Percentiles rank a stretch among this genome's conserved stretches.
Evolutionary conservation across 805 yeast species (phyloP).

Genomic region (Nakazawaea wyomingensis): DNA sequence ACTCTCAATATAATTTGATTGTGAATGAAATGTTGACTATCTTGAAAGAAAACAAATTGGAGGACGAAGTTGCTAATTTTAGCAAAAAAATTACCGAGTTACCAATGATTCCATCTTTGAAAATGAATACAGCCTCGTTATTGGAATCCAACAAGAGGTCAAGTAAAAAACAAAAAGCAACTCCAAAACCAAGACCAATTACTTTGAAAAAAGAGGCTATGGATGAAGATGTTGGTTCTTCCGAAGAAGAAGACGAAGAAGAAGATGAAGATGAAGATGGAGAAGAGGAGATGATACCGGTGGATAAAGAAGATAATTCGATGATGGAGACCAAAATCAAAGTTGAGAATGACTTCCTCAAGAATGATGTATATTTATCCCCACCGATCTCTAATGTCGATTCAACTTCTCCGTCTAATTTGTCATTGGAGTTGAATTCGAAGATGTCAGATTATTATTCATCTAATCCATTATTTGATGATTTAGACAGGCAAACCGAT

Average conservation of each 20-base stretch:
- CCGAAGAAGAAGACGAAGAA: conserved; percentile 12
- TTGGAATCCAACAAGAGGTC: conserved; percentile 18
- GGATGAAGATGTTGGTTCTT: conserved; percentile 15
- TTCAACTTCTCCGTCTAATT: conserved; percentile 26
- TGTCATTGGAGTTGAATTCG: conserved; percentile 20
- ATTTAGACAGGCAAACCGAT: conserved; percentile 10
- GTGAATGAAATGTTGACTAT: conserved; percentile 16
- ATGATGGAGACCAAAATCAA: not conserved
- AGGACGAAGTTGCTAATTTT: conserved; percentile 7
- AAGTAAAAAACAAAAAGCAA: conserved; percentile 5
- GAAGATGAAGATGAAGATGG: conserved; percentile 15
- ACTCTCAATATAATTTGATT: conserved; percentile 13
- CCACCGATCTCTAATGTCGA: conserved; percentile 23
- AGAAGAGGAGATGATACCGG: too few species aligned
- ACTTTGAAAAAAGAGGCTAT: conserved; percentile 17
- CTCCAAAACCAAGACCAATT: conserved; percentile 10
- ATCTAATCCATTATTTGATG: conserved; percentile 7
- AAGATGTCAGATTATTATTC: conserved; percentile 18
- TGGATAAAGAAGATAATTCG: too few species aligned
- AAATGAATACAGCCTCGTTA: conserved; percentile 15
- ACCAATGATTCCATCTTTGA: conserved; percentile 14
- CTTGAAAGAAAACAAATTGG: conserved; percentile 16
- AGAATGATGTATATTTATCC: conserved; percentile 5
- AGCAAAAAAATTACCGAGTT: conserved; percentile 12
- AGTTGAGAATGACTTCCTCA: not conserved